Evolutionary conservation across 495 filamentous ascomycete genomes (phyloP).

Genomic region (Clavariopsis aquatica): DNA sequence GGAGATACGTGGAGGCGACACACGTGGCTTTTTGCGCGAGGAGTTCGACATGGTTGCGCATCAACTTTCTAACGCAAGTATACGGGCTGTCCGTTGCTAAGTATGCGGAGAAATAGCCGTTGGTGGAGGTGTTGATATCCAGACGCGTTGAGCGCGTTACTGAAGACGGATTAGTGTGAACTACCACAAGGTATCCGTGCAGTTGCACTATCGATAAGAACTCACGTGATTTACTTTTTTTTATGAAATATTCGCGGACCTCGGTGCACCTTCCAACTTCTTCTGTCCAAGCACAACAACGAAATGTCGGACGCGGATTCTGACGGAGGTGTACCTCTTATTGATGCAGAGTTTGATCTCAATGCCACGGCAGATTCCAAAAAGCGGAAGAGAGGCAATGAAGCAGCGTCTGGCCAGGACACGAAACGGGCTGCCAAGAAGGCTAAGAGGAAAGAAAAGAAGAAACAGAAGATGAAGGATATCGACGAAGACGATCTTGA

Average conservation of each 20-base stretch:
- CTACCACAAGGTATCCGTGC: no score
- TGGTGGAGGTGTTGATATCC: slow-evolving; percentile 14
- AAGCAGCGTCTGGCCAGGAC: slow-evolving; percentile 18
- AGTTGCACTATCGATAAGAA: slow-evolving; percentile 14
- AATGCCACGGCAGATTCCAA: slow-evolving; percentile 29
- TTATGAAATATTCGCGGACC: slow-evolving; percentile 7
- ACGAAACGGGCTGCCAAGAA: slow-evolving; percentile 42
- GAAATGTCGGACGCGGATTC: slow-evolving; percentile 43
- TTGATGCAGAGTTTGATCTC: slow-evolving; percentile 27
- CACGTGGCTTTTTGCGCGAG: slow-evolving; percentile 30
- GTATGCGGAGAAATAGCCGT: neutral
- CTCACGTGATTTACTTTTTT: neutral
- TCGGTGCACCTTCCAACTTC: slow-evolving; percentile 6
- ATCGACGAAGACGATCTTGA: slow-evolving; percentile 57
- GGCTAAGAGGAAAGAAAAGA: slow-evolving; percentile 58
- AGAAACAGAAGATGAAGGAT: slow-evolving; percentile 50
- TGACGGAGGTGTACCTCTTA: slow-evolving; percentile 37
- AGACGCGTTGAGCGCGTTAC: neutral
- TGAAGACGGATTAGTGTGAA: neutral
- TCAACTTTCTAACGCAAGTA: neutral
- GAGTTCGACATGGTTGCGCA: slow-evolving; percentile 30
- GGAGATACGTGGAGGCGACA: slow-evolving; percentile 45
- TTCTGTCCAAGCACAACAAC: slow-evolving; percentile 4
- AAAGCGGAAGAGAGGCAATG: slow-evolving; percentile 42
- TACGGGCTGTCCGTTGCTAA: neutral